Evolutionary conservation across 2,329 filamentous ascomycete species (phyloP).

Genomic region (Claviceps quebecensis): DNA sequence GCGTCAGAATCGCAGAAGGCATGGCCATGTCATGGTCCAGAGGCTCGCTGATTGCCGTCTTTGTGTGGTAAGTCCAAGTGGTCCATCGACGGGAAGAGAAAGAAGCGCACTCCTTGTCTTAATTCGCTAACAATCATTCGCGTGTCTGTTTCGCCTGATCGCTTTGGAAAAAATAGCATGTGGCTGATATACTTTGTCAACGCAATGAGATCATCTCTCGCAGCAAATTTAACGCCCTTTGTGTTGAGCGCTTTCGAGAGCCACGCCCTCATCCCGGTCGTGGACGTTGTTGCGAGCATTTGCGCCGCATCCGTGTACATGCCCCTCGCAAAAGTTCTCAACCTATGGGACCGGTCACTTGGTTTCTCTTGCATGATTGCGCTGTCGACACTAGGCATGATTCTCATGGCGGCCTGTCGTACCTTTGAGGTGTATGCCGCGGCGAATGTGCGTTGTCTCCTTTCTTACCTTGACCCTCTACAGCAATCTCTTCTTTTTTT

Average conservation of each 20-base stretch:
- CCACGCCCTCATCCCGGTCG: constrained; percentile 40
- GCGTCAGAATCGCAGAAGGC: constrained; percentile 1
- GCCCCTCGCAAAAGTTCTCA: constrained; percentile 46
- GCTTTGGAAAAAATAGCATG: background rate
- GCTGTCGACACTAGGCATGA: constrained; percentile 33
- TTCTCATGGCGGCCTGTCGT: constrained; percentile 47
- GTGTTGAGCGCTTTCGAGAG: constrained; percentile 28
- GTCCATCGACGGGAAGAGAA: too few species aligned
- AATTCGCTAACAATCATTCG: too few species aligned
- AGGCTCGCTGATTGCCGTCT: constrained; percentile 2
- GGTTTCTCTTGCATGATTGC: constrained; percentile 40
- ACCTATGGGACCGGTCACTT: constrained; percentile 49
- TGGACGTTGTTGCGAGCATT: constrained; percentile 37
- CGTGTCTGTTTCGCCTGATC: background rate
- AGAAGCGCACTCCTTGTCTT: too few species aligned
- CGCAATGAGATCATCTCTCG: constrained; percentile 3
- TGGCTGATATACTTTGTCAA: constrained; percentile 5
- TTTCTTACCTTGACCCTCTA: background rate
- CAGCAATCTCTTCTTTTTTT: background rate
- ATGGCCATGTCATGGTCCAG: constrained; percentile 2
- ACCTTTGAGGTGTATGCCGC: constrained; percentile 31
- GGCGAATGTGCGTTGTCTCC: constrained; percentile 24
- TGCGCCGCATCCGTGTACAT: constrained; percentile 47
- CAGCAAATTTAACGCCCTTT: background rate
- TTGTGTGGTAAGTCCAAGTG: background rate